Evolutionary conservation across 805 yeast genomes (phyloP), one percentile per base, ranked within the genome.

Genomic region (Yarrowia divulgata): DNA sequence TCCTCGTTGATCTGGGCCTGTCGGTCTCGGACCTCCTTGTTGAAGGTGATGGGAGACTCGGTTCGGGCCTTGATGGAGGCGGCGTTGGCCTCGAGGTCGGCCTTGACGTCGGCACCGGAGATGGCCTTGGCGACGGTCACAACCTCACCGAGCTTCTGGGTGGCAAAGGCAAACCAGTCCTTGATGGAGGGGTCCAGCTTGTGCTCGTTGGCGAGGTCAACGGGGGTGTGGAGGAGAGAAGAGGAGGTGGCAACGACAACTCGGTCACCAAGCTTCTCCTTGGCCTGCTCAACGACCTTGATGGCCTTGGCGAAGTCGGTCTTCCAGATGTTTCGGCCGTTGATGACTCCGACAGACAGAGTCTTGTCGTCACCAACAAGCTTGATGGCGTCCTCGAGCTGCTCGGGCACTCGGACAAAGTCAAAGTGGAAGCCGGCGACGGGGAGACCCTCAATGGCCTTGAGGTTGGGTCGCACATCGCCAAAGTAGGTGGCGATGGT

Each of bases 261-360:
- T 69, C 81, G 77, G 73, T 87, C 84, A 81, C 97, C 97, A 75
- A 95, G 83, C 84, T 89, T 89, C 75, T 82, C 88, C 78, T 91
- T 85, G 76, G 97, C 98, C 82, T 87, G 85, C 80, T 89, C 84
- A 77, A 92, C 97, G 73, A 90, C 79, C 73, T 83, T 90, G 79
- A 93, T 83, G 75, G 99, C 96, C 83, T 88, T 88, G 78, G 95
- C 81, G 79, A 90, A 91, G 86, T 95, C 90, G 82, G 97, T 90
- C 88, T 95, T 95, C 99, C 99, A 95, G 84, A 95, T 92, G 89
- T 95, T 95, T 88, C 99, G 93, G 84, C 99, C 99, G 78, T 93
- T 96, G 78, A 95, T 93, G 77, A 95, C 87, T 91, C 99, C 99
- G 74, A 90, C 97, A 72, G 98, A 94, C 79, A 95, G 85, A 73